These are phyloP conservation scores for Fusarium sarcochroum DNA, from an alignment of 2,329 filamentous ascomycete species.

Conservation along the genomic window DNA sequence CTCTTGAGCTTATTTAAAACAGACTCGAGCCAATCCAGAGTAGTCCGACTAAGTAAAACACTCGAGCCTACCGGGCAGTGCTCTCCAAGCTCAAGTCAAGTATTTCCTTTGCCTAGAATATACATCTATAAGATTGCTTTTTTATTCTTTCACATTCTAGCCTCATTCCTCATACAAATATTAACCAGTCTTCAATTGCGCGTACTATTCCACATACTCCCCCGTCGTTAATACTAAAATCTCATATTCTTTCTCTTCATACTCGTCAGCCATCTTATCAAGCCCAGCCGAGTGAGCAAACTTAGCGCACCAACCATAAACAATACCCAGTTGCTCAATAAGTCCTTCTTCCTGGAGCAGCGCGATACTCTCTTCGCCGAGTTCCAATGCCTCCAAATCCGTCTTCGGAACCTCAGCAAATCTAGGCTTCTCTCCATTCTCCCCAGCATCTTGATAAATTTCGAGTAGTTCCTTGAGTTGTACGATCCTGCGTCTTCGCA, in stretches of 20 bases:
- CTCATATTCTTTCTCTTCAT: conserved; percentile 24
- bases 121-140: no score
- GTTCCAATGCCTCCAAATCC: conserved; percentile 6
- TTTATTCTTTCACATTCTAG: no score
- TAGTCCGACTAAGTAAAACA: no score
- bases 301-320: conserved; percentile 22
- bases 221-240: conserved; percentile 18
- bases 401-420: conserved; percentile 20
- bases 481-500: conserved; percentile 19
- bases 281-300: conserved; percentile 1
- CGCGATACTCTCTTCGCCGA: background rate
- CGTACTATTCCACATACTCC: conserved; percentile 1
- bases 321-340: conserved; percentile 14
- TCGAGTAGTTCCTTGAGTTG: conserved; percentile 21
- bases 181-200: no score
- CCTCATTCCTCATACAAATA: no score
- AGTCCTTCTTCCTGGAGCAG: background rate
- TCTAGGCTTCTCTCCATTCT: background rate
- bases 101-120: no score
- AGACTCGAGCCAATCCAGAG: no score
- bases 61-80: no score
- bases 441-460: background rate
- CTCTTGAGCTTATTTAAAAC: no score
- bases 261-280: background rate
- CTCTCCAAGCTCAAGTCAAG: no score